These are phyloP conservation scores for Aspergillus saccharolyticus DNA, from an alignment of 495 filamentous ascomycete species.

Conservation along the genomic window DNA sequence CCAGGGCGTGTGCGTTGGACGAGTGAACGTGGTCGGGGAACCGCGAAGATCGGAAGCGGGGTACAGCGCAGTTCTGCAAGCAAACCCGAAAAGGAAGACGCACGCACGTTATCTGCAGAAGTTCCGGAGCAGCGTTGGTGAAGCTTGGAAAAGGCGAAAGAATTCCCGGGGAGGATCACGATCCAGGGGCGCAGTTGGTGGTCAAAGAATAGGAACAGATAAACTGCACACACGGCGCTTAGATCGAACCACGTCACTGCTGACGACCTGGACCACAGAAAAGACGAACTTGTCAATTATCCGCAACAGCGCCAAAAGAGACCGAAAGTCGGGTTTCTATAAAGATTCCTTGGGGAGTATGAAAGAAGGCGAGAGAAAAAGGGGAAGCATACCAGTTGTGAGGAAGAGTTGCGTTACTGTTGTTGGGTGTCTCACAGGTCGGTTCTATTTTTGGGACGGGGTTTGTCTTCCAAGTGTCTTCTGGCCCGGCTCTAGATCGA, in stretches of 20 bases:
- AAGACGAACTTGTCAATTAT: background rate
- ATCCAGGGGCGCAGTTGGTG: background rate
- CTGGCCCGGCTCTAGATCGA: conserved; percentile 1
- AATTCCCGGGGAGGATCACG: background rate
- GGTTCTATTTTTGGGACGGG: conserved; percentile 16
- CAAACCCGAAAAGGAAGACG: conserved; percentile 3
- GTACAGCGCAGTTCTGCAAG: conserved; percentile 16
- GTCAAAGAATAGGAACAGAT: background rate
- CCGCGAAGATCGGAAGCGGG: conserved; percentile 17
- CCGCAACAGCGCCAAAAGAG: background rate
- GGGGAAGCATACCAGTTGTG: conserved; percentile 8
- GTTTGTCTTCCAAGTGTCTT: background rate
- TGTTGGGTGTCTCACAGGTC: conserved; percentile 14
- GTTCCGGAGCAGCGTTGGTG: background rate
- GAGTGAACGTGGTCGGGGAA: conserved; percentile 1
- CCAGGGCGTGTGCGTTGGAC: conserved; percentile 5
- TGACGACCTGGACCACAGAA: background rate
- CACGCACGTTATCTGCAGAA: conserved; percentile 4
- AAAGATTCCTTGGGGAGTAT: background rate
- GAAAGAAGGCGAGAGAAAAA: conserved; percentile 1
- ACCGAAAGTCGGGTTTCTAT: background rate
- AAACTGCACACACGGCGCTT: conserved; percentile 1
- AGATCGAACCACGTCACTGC: background rate
- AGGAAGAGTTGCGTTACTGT: conserved; percentile 2
- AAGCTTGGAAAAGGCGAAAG: background rate